Conservation (phyloP, 108 stramenopile genomes). For the Stephanodiscus triporus region DNA sequence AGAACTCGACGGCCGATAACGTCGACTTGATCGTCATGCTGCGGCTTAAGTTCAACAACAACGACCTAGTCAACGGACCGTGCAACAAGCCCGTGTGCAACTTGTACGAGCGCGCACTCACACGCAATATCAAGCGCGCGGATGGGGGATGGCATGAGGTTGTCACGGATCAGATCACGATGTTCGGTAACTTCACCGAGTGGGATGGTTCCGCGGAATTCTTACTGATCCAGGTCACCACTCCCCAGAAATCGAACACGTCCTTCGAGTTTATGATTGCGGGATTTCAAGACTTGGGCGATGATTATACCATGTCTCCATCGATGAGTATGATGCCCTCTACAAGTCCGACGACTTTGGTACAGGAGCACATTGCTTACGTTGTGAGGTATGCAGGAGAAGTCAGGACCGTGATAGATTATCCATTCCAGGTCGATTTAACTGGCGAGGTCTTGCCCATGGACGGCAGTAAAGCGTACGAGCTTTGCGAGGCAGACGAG, state of each 20-base stretch:
- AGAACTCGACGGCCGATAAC: neutral
- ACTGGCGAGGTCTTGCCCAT: slow-evolving; percentile 37
- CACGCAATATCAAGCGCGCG: neutral
- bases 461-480: slow-evolving; percentile 28
- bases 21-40: slow-evolving; percentile 18
- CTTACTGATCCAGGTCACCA: slow-evolving; percentile 21
- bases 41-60: slow-evolving; percentile 30
- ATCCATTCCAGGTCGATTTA: slow-evolving; percentile 32
- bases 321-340: slow-evolving; percentile 19
- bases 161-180: slow-evolving; percentile 23
- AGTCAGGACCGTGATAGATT: slow-evolving; percentile 32
- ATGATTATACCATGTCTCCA: slow-evolving; percentile 12
- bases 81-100: slow-evolving; percentile 28
- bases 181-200: slow-evolving; percentile 45
- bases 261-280: slow-evolving; percentile 13
- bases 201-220: slow-evolving; percentile 32
- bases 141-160: slow-evolving; percentile 28
- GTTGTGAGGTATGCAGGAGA: slow-evolving; percentile 40
- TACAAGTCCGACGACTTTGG: slow-evolving; percentile 15
- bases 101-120: slow-evolving; percentile 20
- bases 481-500: slow-evolving; percentile 38
- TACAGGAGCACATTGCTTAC: slow-evolving; percentile 20
- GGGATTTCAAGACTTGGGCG: slow-evolving; percentile 23
- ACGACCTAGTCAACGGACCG: slow-evolving; percentile 22
- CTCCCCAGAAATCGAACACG: slow-evolving; percentile 7